Evolutionary conservation across 2,329 filamentous ascomycete genomes (phyloP).

Genomic region (Colletotrichum cordylinicola): DNA sequence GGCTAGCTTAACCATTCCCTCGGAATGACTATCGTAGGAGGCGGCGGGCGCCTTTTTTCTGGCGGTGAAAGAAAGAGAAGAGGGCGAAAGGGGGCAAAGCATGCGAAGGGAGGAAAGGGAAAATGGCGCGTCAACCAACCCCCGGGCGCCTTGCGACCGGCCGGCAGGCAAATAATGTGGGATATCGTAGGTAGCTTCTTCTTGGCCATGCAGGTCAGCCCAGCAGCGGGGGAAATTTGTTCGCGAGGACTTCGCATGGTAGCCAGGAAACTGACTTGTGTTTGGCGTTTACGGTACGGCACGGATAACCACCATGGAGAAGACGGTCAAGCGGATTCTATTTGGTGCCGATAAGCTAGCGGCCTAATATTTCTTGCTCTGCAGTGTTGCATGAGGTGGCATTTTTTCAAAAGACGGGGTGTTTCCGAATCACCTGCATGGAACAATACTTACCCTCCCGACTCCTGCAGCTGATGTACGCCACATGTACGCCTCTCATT

Average conservation of each 20-base stretch:
- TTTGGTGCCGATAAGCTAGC: neutral
- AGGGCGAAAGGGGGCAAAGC: neutral
- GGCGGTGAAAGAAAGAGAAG: conserved; percentile 3
- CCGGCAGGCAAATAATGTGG: neutral
- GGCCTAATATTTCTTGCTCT: neutral
- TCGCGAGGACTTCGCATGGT: neutral
- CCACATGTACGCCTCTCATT: neutral
- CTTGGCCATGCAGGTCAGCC: neutral
- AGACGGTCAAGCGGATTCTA: neutral
- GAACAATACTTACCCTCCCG: neutral
- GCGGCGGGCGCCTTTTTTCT: neutral
- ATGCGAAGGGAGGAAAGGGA: neutral
- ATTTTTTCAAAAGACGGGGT: neutral
- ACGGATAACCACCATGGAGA: neutral
- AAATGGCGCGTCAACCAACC: neutral
- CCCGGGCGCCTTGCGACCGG: neutral
- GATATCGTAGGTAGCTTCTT: neutral
- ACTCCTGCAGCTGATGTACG: neutral
- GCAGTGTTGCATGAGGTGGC: neutral
- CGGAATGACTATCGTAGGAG: neutral
- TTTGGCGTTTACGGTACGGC: neutral
- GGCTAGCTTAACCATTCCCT: conserved; percentile 19
- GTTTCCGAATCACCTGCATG: neutral
- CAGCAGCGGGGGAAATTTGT: neutral
- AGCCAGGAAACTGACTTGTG: neutral